Evolutionary conservation across 139 green algal genomes (phyloP).

Genomic region (Helicosporidium sp.): DNA sequence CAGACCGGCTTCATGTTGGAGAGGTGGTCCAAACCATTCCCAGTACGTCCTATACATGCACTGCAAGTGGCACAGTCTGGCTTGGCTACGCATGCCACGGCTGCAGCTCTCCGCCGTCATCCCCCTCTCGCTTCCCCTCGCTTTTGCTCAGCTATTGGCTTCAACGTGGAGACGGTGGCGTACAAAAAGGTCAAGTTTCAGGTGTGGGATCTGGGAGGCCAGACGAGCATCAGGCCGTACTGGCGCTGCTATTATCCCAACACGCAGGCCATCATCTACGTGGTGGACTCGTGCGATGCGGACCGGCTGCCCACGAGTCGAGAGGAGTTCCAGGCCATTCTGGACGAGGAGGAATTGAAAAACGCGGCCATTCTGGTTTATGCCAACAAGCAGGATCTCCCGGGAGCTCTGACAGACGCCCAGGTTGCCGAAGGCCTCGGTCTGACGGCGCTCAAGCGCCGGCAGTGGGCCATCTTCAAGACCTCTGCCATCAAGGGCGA

Average conservation of each 20-base stretch:
- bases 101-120: not conserved
- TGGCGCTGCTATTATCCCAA: slow-evolving; percentile 97
- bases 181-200: slow-evolving; percentile 99
- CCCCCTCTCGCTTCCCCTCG: not conserved
- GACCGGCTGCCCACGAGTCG: slow-evolving; percentile 72
- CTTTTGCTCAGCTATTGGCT: slow-evolving; percentile 83
- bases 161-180: slow-evolving; percentile 98
- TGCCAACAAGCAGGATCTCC: slow-evolving; percentile 96
- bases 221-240: slow-evolving; percentile 90
- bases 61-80: not conserved
- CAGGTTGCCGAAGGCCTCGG: slow-evolving; percentile 79
- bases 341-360: slow-evolving; percentile 93
- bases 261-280: slow-evolving; percentile 91
- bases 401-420: slow-evolving; percentile 72
- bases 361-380: slow-evolving; percentile 87
- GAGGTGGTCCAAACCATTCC: slow-evolving; percentile 97
- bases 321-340: slow-evolving; percentile 75
- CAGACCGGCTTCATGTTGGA: slow-evolving; percentile 86
- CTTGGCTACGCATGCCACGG: not conserved
- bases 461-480: slow-evolving; percentile 93
- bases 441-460: slow-evolving; percentile 73
- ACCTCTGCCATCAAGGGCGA: slow-evolving; percentile 85
- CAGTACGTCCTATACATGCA: slow-evolving; percentile 48
- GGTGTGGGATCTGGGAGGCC: slow-evolving; percentile 54
- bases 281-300: slow-evolving; percentile 86